Base-by-base conservation (phyloP, 116 monocot genomes). In the Iris pallida region DNA sequence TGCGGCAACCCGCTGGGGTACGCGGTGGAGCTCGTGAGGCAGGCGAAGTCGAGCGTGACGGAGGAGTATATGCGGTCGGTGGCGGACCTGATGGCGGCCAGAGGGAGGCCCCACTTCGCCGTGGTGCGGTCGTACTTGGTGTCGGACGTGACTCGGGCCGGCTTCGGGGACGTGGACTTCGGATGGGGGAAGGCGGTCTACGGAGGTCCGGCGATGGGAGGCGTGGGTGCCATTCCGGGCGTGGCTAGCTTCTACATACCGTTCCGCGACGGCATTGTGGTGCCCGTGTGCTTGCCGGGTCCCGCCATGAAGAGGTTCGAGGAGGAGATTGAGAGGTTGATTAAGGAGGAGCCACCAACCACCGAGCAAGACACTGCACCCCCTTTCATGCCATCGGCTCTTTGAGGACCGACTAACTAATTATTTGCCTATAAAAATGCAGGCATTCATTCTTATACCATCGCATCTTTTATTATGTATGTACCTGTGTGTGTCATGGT, bases 181-280 rank as follows among this genome's bases (percentile, higher is more conserved):
- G 70, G 70, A 3, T 70, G 70, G 70, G 70, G 70, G 17, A 70
- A 70, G 70, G 70, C 70, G 9, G 59, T 45, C 16, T 72, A 72
- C 55, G 72, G 72, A 7, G 72, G 72, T 3, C 72, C 63, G 42
- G 72, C 72, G 6, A 59, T 48, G 59, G 70, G 70, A 2, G 70
- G 59, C 1, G 70, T 70, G 0, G 70, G 59, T 7, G 70, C 45
- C 4, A 57, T 70, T 4, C 70, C 70, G 4, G 70, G 70, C 5
- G 70, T 70, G 19, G 47, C 70, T 3, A 70, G 70, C n/a, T 70
- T 70, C n/a, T 59, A 1, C 49, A 43, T 70, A 11, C 70, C 70
- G 16, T 59, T 59, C n/a, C 19, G 14, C 8, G 59, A n/a, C 16
- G 70, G 70, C 16, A 70, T 70, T 14, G 59, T 70, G 17, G 70